Base-by-base conservation (phyloP, 495 filamentous ascomycete genomes). In the Podospora didyma region DNA sequence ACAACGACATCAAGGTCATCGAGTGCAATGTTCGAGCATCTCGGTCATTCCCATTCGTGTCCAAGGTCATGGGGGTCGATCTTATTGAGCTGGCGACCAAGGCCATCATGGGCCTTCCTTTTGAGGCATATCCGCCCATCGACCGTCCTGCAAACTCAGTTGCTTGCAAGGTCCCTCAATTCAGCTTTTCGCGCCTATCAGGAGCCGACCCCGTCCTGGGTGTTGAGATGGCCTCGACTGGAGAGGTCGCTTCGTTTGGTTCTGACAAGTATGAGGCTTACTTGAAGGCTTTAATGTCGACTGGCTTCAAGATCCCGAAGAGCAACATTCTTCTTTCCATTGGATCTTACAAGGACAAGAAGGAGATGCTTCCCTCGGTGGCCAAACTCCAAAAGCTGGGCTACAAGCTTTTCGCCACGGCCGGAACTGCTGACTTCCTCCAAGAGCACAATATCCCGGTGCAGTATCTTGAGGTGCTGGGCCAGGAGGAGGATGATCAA, bases 1-100 rank as follows among this genome's bases (percentile, higher is more conserved):
- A 97, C 71, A 97, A 97, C 67, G 94, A 97, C 62, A 97, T 98
- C 75, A 98, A 97, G 79, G 94, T 98, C 59, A 98, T 98, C 59
- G 94, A 98, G 74, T 98, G 94, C 74, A 98, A 98, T 66, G 94
- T 97, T 42, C 85, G 94, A 50, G 94, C 94, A 19, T 97, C 94
- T 44, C 83, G 94, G 49, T 97, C 93, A 1, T 97, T 97, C 78
- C 94, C 94, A 26, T 98, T 98, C 70, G 92, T 97, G 20, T 97
- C 93, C 31, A 98, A 98, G 79, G 90, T 96, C 61, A 97, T 97
- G 93, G 93, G 93, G 41, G 89, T 97, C 42, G 93, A 98, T 64
- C 80, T 98, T 35, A 97, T 98, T 61, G 93, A 97, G 76, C 94
- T 98, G 90, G 93, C 94, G 14, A 97, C 94, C 53, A 96, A 96